These are phyloP conservation scores for Globisporangium nagaii DNA, from an alignment of 352 stramenopile species.

Conservation along the genomic window DNA sequence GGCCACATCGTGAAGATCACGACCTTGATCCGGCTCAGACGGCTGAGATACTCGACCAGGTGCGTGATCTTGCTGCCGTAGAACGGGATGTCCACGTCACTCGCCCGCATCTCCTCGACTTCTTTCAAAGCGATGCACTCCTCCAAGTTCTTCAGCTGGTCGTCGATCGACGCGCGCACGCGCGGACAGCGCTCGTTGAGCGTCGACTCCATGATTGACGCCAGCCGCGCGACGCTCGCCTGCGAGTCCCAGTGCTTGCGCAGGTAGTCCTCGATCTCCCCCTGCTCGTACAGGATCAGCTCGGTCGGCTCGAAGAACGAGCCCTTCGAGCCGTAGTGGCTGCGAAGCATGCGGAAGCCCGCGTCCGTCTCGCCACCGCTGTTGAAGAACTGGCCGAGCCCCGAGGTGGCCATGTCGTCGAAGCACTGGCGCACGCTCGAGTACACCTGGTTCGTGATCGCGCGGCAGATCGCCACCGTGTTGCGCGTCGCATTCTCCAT, in stretches of 20 bases:
- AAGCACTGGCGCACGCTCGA: slow-evolving; percentile 45
- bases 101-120: slow-evolving; percentile 16
- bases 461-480: slow-evolving; percentile 45
- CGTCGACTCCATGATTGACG: slow-evolving; percentile 50
- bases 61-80: slow-evolving; percentile 75
- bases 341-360: slow-evolving; percentile 67
- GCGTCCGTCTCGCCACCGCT: slow-evolving; percentile 37
- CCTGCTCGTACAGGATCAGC: slow-evolving; percentile 49
- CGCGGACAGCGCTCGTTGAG: slow-evolving; percentile 56
- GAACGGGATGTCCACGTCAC: slow-evolving; percentile 17
- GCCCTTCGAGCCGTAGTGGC: slow-evolving; percentile 35
- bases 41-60: slow-evolving; percentile 59
- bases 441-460: slow-evolving; percentile 46
- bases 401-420: slow-evolving; percentile 32
- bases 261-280: slow-evolving; percentile 68
- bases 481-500: slow-evolving; percentile 65
- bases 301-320: slow-evolving; percentile 50
- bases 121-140: slow-evolving; percentile 46
- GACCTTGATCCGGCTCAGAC: slow-evolving; percentile 48
- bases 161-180: slow-evolving; percentile 31
- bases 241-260: slow-evolving; percentile 47
- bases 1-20: slow-evolving; percentile 86
- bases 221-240: slow-evolving; percentile 30
- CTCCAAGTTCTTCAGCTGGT: slow-evolving; percentile 40
- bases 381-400: slow-evolving; percentile 43